Evolutionary conservation across 805 yeast genomes (phyloP), one percentile per base, ranked within the genome.

Genomic region (Starmerella tilneyi): DNA sequence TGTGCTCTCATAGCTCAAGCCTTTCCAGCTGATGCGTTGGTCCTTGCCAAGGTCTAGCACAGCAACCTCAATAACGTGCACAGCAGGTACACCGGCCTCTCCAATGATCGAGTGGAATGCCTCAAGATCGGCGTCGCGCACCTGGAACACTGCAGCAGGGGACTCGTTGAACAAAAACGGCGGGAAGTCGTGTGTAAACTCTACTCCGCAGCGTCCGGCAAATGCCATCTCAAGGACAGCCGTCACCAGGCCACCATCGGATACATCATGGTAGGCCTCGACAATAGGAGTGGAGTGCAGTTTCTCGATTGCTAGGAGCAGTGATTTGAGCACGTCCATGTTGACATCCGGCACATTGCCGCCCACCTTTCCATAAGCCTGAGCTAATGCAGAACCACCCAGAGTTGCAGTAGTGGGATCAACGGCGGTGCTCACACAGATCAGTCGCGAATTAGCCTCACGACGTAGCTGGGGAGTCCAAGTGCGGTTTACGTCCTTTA

Each of bases 301-400:
- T n/a, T 68, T 72, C 48, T 80, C 70, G 49, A 84, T 66, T 12
- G 94, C 70, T 39, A 72, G 68, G 59, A 92, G 71, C 68, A 86
- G 82, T 17, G 74, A 68, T 67, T 80, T 83, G 57, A 92, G 71
- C 3, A 76, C 49, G 28, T 61, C 53, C 56, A 78, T 67, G 50
- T 81, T 79, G 36, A 89, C 96, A 41, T 80, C 78, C 56, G 97
- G 97, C 23, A 83, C 75, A 30, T 71, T 63, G 61, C 83, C 69
- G 51, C 99, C 98, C 46, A 88, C 76, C 66, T 84, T 84, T 53
- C 78, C 76, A 71, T 80, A 89, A 32, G 84, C 96, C 68, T 92
- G 99, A 27, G 96, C 86, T 52, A 89, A 69, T 6, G 96, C 94
- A 27, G 97, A 85, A 43, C 94, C 97, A 57, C 98, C 99, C 41